Conservation (phyloP, 2,329 filamentous ascomycete genomes). For the Fusarium chaquense region DNA sequence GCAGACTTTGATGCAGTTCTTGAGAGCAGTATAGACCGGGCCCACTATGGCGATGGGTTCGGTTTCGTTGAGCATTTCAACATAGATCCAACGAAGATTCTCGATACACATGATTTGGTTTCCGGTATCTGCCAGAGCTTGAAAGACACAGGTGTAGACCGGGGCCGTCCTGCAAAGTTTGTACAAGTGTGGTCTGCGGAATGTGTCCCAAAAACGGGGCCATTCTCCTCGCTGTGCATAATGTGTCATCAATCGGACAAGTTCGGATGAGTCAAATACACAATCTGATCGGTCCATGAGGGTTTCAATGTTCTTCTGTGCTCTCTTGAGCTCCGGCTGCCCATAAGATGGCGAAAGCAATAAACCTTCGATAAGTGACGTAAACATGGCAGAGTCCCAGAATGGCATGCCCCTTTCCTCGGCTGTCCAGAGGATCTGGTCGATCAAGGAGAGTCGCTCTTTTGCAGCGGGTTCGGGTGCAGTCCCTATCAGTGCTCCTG, state of each 20-base stretch:
- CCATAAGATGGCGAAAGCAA: slow-evolving; percentile 50
- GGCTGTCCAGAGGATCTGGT: slow-evolving; percentile 59
- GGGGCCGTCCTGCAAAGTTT: slow-evolving; percentile 60
- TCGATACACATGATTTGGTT: slow-evolving; percentile 60
- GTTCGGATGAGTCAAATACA: slow-evolving; percentile 57
- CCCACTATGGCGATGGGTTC: slow-evolving; percentile 61
- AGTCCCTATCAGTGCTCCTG: slow-evolving; percentile 52
- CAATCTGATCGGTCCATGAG: slow-evolving; percentile 56
- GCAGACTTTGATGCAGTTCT: slow-evolving; percentile 66
- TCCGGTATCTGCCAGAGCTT: slow-evolving; percentile 58
- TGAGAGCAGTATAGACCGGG: slow-evolving; percentile 61
- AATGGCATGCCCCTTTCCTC: slow-evolving; percentile 60
- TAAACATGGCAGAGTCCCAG: slow-evolving; percentile 61
- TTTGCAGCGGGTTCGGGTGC: slow-evolving; percentile 39
- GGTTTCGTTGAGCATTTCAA: slow-evolving; percentile 69
- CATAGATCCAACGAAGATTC: slow-evolving; percentile 65
- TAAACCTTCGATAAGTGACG: slow-evolving; percentile 59
- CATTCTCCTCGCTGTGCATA: slow-evolving; percentile 64
- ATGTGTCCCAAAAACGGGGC: slow-evolving; percentile 70
- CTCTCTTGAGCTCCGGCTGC: slow-evolving; percentile 50
- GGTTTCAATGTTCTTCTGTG: slow-evolving; percentile 60
- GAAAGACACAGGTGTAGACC: slow-evolving; percentile 68
- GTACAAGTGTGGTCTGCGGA: slow-evolving; percentile 66
- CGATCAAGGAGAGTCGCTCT: slow-evolving; percentile 55
- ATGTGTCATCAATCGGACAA: slow-evolving; percentile 57